Percentiles rank a stretch among this genome's conserved stretches.
These are phyloP conservation scores for Aureoboletus auriporus DNA, from an alignment of 768 basidiomycete genomes.

Conservation along the genomic window DNA sequence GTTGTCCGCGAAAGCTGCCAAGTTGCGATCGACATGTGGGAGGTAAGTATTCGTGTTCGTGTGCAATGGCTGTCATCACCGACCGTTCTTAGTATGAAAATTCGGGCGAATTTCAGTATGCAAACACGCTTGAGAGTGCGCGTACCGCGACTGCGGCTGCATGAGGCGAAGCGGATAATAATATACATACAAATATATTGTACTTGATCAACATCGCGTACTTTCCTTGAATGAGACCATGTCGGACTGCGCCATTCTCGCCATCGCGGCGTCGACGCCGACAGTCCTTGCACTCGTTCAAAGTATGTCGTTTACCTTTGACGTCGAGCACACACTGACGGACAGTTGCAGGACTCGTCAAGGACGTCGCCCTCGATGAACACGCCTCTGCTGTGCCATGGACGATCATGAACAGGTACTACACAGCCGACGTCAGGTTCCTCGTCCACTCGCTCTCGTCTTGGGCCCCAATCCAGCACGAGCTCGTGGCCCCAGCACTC, in stretches of 20 bases:
- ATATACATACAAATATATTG: no score
- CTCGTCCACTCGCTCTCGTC: constrained; percentile 44
- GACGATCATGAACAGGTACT: constrained; percentile 80
- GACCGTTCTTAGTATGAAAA: constrained; percentile 60
- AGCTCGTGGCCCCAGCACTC: constrained; percentile 53
- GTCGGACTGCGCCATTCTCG: constrained; percentile 25
- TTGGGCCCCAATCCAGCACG: constrained; percentile 38
- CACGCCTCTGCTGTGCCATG: constrained; percentile 46
- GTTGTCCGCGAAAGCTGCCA: constrained; percentile 96
- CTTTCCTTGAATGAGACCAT: neutral
- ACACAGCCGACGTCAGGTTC: constrained; percentile 74
- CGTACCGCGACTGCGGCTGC: constrained; percentile 7
- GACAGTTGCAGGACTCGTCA: constrained; percentile 19
- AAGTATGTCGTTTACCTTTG: constrained; percentile 14
- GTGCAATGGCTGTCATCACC: neutral
- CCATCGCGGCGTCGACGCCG: constrained; percentile 19
- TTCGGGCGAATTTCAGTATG: constrained; percentile 78
- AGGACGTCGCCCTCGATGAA: constrained; percentile 15
- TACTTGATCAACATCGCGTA: no score
- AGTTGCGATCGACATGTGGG: constrained; percentile 97
- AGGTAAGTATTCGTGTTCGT: constrained; percentile 46
- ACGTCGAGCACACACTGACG: constrained; percentile 14
- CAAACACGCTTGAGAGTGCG: constrained; percentile 41
- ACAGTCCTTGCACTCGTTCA: constrained; percentile 20
- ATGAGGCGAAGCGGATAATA: constrained; percentile 5